Evolutionary conservation across 768 basidiomycete species (phyloP), one percentile per base, ranked within the genome.

Genomic region (Auricularia cornea): DNA sequence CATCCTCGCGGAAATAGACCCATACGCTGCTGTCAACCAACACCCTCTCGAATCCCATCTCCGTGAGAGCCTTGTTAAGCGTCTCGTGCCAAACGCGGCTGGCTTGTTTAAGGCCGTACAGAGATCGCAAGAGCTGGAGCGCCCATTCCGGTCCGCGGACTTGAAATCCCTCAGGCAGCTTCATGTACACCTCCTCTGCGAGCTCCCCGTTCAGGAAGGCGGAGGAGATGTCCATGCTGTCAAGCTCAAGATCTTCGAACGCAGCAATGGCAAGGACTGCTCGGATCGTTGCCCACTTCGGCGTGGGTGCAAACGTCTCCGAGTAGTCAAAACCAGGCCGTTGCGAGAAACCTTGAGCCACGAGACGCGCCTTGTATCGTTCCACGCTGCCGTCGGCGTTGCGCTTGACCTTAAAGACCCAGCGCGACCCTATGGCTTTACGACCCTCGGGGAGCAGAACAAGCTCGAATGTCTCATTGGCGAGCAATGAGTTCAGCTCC

Each of bases 101-200:
- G 1, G 74, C 70, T 63, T 79, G 77, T 29, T 75, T 75, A 3
- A 80, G 72, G 0, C 81, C 75, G 59, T 82, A 82, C 3, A 82
- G 64, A 0, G 72, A 68, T 48, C 65, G 64, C 0, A 29, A 2
- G 8, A 70, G 68, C 3, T 35, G 1, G 1, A 48, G 3, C 23
- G 28, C 35, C 41, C 33, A 23, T 2, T 60, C 54, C 1, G 54
- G 26, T 20, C 28, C 54, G 2, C 18, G 48, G 20, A 70, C 71
- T 0, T 68, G 66, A 35, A 72, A 71, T 0, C 72, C 74, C 11
- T 69, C 63, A 3, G 72, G 72, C 57, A 75, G 75, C 20, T 32
- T 26, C 73, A 72, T 66, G 66, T 67, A 72, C 1, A 72, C 62
- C 60, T 67, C 68, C 31, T 68, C 63, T n/a, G 64, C 64, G 8